Percentiles rank a stretch among this genome's conserved stretches.
Conservation (phyloP, 495 filamentous ascomycete genomes). For the Daldinia bambusicola region DNA sequence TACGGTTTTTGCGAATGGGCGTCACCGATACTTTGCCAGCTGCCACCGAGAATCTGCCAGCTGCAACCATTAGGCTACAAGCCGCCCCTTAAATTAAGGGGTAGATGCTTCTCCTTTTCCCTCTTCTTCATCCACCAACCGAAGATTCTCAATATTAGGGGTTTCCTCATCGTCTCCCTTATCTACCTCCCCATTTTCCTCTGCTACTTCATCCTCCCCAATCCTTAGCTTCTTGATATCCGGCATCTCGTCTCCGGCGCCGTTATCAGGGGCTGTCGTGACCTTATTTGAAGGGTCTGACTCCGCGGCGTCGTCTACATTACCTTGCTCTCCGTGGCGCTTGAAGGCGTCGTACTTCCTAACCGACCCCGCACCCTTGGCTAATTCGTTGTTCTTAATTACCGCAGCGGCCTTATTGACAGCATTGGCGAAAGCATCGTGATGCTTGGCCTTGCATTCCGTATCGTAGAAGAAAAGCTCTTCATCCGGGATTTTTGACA, state of each 20-base stretch:
- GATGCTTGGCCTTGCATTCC: slow-evolving; percentile 53
- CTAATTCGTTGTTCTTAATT: not conserved
- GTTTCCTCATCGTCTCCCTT: not conserved
- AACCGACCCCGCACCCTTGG: not conserved
- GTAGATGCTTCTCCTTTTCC: not conserved
- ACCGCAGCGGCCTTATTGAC: slow-evolving; percentile 39
- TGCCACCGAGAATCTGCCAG: not conserved
- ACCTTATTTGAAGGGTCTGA: not conserved
- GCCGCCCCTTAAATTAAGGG: not conserved
- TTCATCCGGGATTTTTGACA: slow-evolving; percentile 16
- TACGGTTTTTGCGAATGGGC: slow-evolving; percentile 15
- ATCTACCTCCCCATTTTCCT: too few relatives aligned
- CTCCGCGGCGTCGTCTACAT: not conserved
- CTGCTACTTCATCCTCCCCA: not conserved
- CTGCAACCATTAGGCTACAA: not conserved
- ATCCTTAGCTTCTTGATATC: slow-evolving; percentile 21
- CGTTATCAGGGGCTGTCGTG: not conserved
- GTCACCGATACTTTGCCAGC: slow-evolving; percentile 43
- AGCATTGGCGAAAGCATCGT: slow-evolving; percentile 48
- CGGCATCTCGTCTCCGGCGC: not conserved
- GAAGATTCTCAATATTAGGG: not conserved
- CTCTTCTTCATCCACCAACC: not conserved
- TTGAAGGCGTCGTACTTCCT: slow-evolving; percentile 18
- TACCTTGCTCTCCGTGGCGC: slow-evolving; percentile 3
- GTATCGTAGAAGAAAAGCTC: slow-evolving; percentile 34